A percentile compares a stretch with the other conserved stretches of the same genome.
phyloP scores from a whole-genome alignment of 805 yeast genomes.

The Brettanomyces nanus region DNA sequence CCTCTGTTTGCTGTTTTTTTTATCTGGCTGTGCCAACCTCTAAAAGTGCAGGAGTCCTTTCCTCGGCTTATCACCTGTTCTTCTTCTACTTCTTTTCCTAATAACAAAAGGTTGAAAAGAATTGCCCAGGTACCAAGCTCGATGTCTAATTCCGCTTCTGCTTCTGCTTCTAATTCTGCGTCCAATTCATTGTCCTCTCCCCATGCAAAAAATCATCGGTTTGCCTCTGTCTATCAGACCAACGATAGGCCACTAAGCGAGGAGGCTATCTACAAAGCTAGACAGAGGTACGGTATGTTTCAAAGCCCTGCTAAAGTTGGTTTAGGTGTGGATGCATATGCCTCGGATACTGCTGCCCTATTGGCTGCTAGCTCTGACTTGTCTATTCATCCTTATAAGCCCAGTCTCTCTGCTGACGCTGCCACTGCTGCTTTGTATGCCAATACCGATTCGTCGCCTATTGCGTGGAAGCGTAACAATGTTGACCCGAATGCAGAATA shows the following conservation, averaged over 20 bases:
- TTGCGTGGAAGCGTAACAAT: conserved; percentile 39
- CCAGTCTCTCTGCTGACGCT: conserved; percentile 53
- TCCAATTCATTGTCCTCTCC: too few relatives aligned
- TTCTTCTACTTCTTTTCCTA: too few relatives aligned
- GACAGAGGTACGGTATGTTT: conserved; percentile 59
- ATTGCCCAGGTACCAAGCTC: too few relatives aligned
- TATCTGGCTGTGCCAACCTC: too few relatives aligned
- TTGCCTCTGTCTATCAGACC: conserved; percentile 55
- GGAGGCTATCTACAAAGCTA: conserved; percentile 70
- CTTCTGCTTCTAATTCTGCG: too few relatives aligned
- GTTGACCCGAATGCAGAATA: conserved; percentile 40
- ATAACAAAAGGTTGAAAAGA: too few relatives aligned
- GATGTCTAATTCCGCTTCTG: too few relatives aligned
- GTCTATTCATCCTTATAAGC: conserved; percentile 55
- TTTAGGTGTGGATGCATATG: conserved; percentile 59
- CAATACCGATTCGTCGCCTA: conserved; percentile 36
- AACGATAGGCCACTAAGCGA: conserved; percentile 65
- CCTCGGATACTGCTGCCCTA: conserved; percentile 71
- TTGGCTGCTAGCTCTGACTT: conserved; percentile 63
- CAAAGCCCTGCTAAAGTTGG: conserved; percentile 34
- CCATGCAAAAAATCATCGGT: neutral
- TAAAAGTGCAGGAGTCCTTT: too few relatives aligned
- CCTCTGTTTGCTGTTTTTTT: too few relatives aligned
- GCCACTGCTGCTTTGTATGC: conserved; percentile 55
- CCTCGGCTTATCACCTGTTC: too few relatives aligned